These are phyloP conservation scores for Geranomyces variabilis DNA, from an alignment of 192 early-diverging fungal species.

Conservation along the genomic window DNA sequence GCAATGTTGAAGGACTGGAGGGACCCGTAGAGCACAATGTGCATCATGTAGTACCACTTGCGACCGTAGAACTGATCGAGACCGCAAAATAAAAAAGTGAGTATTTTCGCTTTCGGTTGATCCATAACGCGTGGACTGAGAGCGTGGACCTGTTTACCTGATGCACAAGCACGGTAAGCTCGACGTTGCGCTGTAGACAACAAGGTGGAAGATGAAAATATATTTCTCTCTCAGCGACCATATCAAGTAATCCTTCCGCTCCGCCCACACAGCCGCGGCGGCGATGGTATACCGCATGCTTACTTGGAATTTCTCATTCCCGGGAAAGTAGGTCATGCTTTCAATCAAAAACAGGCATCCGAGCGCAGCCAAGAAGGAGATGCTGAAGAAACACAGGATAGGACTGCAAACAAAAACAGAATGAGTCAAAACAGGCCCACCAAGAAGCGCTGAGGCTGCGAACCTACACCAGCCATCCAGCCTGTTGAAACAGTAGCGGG, in stretches of 20 bases:
- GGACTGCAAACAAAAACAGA: conserved; percentile 58
- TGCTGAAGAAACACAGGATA: conserved; percentile 55
- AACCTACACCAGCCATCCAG: conserved; percentile 55
- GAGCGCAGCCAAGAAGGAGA: conserved; percentile 63
- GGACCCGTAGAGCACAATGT: conserved; percentile 66
- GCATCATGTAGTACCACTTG: conserved; percentile 62
- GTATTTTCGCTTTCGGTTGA: too few relatives aligned
- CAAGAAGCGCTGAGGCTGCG: background rate
- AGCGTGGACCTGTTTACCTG: too few relatives aligned
- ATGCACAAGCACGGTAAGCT: conserved; percentile 71
- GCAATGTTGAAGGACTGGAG: conserved; percentile 73
- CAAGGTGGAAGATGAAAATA: background rate
- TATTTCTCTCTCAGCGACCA: background rate
- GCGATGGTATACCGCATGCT: background rate
- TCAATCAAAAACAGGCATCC: conserved; percentile 74
- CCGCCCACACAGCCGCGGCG: too few relatives aligned
- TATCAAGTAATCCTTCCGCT: conserved; percentile 24
- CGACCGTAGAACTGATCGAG: conserved; percentile 58
- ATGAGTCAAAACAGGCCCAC: background rate
- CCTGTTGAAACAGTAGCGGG: conserved; percentile 60
- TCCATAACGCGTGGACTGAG: too few relatives aligned
- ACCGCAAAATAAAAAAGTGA: too few relatives aligned
- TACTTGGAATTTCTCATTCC: conserved; percentile 73
- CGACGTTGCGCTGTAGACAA: conserved; percentile 58
- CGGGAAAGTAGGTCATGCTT: conserved; percentile 67